Base-by-base conservation (phyloP, 2,329 filamentous ascomycete species). In the Colletotrichum sp. region DNA sequence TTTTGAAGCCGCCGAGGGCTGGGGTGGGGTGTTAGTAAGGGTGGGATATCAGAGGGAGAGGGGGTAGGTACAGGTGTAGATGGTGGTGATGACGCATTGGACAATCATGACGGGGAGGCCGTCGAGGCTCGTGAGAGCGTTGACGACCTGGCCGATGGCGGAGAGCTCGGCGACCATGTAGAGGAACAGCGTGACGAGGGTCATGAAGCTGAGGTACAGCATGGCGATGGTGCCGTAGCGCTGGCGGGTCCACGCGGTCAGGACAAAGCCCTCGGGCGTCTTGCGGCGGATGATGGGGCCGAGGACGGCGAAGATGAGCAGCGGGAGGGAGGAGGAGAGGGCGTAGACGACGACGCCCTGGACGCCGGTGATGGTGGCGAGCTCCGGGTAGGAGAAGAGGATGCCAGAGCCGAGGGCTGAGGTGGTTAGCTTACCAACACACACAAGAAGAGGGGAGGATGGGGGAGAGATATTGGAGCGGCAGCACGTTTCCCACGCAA, bases 401-500 rank as follows among this genome's bases (percentile, higher is more conserved):
- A 97, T 96, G 67, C 94, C 94, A 76, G 95, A 96, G 82, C 95
- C 95, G 85, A 97, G 92, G 80, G 93, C 95, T 97, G 84, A 80
- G 82, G 80, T 81, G 82, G 84, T 91, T 85, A 90, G 88, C 85
- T 82, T 78, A 73, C 76, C 71, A 71, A 34, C 21, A 32, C 73
- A 78, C 15, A 21, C 24, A 71, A 77, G 78, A 71, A 79, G 79
- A 77, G 78, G 73, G 71, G 77, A 79, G 79, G 78, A 67, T 73
- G 77, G 77, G 76, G 80, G 79, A 80, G 81, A 80, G 82, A 84
- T 85, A 83, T 87, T 86, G 87, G 92, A 95, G 94, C 94, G 94
- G 94, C 94, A 96, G 94, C 94, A 96, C 95, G 90, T 96, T 96
- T 94, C 95, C 93, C 95, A 96, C 95, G 95, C 95, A 97, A 97